Evolutionary conservation across 2,329 filamentous ascomycete species (phyloP).

Genomic region (Fusarium marasasianum): DNA sequence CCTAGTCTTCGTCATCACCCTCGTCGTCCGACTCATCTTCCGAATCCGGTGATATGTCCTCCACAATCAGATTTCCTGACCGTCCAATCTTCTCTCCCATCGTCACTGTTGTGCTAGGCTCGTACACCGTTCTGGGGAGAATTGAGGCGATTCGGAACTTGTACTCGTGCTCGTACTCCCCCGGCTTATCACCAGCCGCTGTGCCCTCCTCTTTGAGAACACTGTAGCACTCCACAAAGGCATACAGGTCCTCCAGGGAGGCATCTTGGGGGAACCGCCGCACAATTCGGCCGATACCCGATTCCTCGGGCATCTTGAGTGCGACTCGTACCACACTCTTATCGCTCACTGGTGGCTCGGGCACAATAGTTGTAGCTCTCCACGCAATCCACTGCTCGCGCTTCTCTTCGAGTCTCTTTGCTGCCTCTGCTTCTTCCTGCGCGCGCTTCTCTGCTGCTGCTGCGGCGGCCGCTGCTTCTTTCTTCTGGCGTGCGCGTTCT

Average conservation of each 20-base stretch:
- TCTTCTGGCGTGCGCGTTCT: slow-evolving; percentile 79
- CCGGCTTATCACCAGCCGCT: slow-evolving; percentile 57
- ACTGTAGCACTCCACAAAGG: slow-evolving; percentile 93
- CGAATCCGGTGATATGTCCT: slow-evolving; percentile 59
- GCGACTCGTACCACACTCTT: slow-evolving; percentile 79
- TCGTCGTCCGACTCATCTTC: slow-evolving; percentile 49
- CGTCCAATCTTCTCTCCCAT: slow-evolving; percentile 79
- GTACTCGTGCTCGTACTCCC: slow-evolving; percentile 82
- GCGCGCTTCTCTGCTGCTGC: slow-evolving; percentile 72
- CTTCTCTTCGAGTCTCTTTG: slow-evolving; percentile 57
- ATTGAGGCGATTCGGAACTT: slow-evolving; percentile 85
- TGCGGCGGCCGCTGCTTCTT: slow-evolving; percentile 78
- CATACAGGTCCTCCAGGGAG: slow-evolving; percentile 88
- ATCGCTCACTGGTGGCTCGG: slow-evolving; percentile 71
- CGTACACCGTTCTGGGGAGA: slow-evolving; percentile 84
- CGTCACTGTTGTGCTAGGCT: slow-evolving; percentile 70
- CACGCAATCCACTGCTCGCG: slow-evolving; percentile 79
- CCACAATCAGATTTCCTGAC: slow-evolving; percentile 90
- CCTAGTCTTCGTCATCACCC: slow-evolving; percentile 40
- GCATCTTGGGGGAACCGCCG: slow-evolving; percentile 77
- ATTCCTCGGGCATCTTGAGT: slow-evolving; percentile 68
- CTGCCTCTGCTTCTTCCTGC: slow-evolving; percentile 69
- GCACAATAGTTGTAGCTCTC: slow-evolving; percentile 73
- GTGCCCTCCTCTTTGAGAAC: slow-evolving; percentile 58
- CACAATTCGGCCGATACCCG: slow-evolving; percentile 77